phyloP scores from a whole-genome alignment of 257 asterid species.

The Solanum dulcamara region DNA sequence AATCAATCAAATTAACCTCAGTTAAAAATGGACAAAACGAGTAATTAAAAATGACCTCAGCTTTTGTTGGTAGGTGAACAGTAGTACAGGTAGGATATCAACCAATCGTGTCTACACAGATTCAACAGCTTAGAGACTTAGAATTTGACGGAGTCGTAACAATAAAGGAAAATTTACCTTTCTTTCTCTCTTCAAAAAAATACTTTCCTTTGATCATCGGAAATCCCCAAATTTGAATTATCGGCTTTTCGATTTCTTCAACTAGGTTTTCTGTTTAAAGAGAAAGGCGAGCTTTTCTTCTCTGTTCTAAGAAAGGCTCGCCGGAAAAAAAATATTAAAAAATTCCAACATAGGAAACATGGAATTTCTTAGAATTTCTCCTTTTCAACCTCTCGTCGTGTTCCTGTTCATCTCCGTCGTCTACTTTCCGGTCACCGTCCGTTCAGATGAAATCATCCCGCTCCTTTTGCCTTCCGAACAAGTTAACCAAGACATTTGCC shows the following conservation, averaged over 20 bases:
- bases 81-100: not conserved
- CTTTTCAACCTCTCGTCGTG: not conserved
- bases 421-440: constrained; percentile 31
- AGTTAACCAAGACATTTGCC: constrained; percentile 32
- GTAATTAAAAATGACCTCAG: not conserved
- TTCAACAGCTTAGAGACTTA: not conserved
- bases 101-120: not conserved
- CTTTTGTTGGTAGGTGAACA: not conserved
- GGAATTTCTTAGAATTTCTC: not conserved
- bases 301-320: not conserved
- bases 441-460: constrained; percentile 21
- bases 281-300: not conserved
- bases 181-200: not conserved
- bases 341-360: not conserved
- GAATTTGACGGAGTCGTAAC: not conserved
- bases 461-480: constrained; percentile 33
- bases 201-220: not conserved
- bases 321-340: not conserved
- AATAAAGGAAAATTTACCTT: not conserved
- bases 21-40: not conserved
- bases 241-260: not conserved
- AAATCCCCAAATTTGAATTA: not conserved
- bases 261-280: not conserved
- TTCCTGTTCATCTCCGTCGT: constrained; percentile 15
- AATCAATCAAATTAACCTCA: no score